These are phyloP conservation scores for Oryza officinalis DNA, from an alignment of 176 grass and related monocot species.

Conservation along the genomic window DNA sequence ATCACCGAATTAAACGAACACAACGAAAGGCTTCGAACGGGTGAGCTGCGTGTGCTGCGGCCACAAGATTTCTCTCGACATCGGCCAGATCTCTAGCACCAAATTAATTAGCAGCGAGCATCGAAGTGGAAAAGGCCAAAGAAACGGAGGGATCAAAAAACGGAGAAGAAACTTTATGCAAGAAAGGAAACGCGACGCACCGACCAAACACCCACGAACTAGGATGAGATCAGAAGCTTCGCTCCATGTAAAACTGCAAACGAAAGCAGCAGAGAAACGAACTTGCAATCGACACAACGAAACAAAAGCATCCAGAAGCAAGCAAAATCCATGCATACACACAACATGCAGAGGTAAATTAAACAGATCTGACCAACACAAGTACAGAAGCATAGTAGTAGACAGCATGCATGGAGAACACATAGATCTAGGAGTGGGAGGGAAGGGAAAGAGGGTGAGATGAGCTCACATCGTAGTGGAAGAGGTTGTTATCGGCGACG, in stretches of 20 bases:
- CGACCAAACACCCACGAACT: neutral
- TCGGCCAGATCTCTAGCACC: neutral
- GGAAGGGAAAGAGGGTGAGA: neutral
- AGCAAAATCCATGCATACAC: neutral
- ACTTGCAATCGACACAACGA: neutral
- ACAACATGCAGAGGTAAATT: neutral
- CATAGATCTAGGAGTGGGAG: neutral
- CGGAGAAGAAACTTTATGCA: too few species aligned
- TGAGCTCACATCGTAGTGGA: slow-evolving; percentile 77
- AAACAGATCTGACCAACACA: neutral
- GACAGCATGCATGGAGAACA: too few species aligned
- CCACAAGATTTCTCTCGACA: neutral
- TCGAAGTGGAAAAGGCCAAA: neutral
- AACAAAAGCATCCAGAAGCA: too few species aligned
- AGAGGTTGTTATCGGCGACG: slow-evolving; percentile 64
- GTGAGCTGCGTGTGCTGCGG: neutral
- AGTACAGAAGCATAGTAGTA: too few species aligned
- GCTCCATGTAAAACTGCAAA: neutral
- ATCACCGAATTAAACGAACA: neutral
- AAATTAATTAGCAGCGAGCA: neutral
- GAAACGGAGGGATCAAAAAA: too few species aligned
- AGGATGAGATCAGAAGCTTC: neutral
- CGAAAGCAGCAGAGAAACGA: neutral
- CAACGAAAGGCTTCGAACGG: neutral
- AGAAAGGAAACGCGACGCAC: neutral